Conservation (phyloP, 768 basidiomycete genomes). For the Rhizopogon rudus region DNA sequence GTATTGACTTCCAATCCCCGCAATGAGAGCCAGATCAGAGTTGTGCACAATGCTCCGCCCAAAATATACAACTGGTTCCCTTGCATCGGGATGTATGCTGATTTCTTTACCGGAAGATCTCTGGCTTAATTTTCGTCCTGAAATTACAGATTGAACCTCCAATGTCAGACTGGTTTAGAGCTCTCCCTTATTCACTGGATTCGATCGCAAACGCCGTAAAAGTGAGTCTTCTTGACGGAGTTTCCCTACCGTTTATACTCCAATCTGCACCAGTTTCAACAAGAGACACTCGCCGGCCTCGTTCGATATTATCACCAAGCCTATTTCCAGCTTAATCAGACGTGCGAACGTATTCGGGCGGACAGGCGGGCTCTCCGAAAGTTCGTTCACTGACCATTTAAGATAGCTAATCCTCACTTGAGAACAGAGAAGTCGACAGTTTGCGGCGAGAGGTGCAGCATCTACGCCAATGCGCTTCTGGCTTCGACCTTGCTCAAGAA, state of each 20-base stretch:
- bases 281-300: constrained; percentile 66
- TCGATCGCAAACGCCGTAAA: constrained; percentile 61
- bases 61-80: constrained; percentile 62
- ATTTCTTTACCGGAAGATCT: neutral
- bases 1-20: neutral
- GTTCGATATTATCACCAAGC: constrained; percentile 59
- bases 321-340: constrained; percentile 39
- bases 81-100: constrained; percentile 64
- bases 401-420: neutral
- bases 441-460: constrained; percentile 47
- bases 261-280: constrained; percentile 60
- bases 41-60: constrained; percentile 63
- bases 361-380: constrained; percentile 49
- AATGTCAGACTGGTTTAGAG: constrained; percentile 79
- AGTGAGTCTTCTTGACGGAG: constrained; percentile 31
- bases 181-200: constrained; percentile 58
- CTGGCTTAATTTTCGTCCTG: constrained; percentile 1
- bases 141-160: constrained; percentile 66
- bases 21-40: constrained; percentile 63
- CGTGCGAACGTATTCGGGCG: constrained; percentile 26
- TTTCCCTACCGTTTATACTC: neutral
- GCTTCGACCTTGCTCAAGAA: constrained; percentile 22
- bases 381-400: constrained; percentile 29
- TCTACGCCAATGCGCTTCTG: constrained; percentile 29
- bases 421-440: constrained; percentile 42